Conservation (phyloP, 768 basidiomycete species). For the Amanita pseudoporphyria region DNA sequence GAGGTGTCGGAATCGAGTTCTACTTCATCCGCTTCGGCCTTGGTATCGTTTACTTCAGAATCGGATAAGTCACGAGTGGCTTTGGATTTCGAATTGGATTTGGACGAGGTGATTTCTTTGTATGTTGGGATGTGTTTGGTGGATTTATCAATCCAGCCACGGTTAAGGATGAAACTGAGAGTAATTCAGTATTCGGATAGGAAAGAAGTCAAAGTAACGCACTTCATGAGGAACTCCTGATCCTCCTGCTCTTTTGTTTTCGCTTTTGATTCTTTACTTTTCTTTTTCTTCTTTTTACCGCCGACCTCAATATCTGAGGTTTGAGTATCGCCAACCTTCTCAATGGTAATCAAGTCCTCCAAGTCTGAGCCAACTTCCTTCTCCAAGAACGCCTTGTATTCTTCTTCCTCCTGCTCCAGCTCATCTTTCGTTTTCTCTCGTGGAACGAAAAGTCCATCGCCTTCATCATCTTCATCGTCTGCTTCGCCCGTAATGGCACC, state of each 20-base stretch:
- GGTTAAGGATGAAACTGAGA: slow-evolving; percentile 86
- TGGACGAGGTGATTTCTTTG: slow-evolving; percentile 55
- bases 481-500: slow-evolving; percentile 24
- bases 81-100: slow-evolving; percentile 16
- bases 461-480: slow-evolving; percentile 32
- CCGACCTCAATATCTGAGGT: slow-evolving; percentile 15
- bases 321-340: slow-evolving; percentile 18
- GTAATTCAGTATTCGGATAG: not conserved
- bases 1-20: slow-evolving; percentile 24
- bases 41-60: slow-evolving; percentile 17
- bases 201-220: slow-evolving; percentile 5
- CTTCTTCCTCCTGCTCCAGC: slow-evolving; percentile 67
- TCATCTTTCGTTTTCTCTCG: slow-evolving; percentile 77
- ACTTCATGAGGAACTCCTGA: slow-evolving; percentile 90
- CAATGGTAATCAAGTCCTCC: slow-evolving; percentile 50
- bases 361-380: slow-evolving; percentile 76
- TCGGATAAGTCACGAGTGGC: slow-evolving; percentile 14
- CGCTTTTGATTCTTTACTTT: slow-evolving; percentile 25
- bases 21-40: slow-evolving; percentile 39
- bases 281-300: slow-evolving; percentile 30
- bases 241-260: slow-evolving; percentile 54
- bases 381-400: slow-evolving; percentile 75
- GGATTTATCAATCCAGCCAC: slow-evolving; percentile 91
- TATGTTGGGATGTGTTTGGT: slow-evolving; percentile 75
- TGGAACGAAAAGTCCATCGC: slow-evolving; percentile 61